Conservation (phyloP, 768 basidiomycete species). For the Gautieria morchelliformis region DNA sequence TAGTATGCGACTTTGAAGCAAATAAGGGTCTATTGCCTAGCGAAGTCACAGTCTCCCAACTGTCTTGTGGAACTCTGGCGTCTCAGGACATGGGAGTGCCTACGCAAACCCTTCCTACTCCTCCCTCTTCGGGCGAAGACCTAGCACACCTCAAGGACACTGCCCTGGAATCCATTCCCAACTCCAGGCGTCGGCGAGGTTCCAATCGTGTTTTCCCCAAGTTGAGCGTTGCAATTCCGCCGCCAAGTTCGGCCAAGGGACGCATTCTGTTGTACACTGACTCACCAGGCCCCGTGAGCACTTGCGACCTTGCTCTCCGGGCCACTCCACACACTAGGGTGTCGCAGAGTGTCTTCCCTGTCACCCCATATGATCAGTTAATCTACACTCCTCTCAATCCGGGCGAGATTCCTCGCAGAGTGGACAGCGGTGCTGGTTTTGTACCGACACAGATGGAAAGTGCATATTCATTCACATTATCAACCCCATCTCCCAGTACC, state of each 20-base stretch:
- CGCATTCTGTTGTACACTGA: neutral
- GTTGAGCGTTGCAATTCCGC: neutral
- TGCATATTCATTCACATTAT: neutral
- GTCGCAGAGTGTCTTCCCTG: neutral
- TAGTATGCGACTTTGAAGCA: neutral
- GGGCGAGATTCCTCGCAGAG: neutral
- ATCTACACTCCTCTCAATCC: neutral
- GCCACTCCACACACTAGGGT: neutral
- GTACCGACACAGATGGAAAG: neutral
- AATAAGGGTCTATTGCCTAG: neutral
- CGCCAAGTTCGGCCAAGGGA: neutral
- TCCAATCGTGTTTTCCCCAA: neutral
- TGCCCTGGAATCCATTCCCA: neutral
- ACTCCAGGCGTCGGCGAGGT: neutral
- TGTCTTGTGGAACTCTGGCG: neutral
- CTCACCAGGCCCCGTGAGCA: neutral
- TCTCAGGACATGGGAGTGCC: neutral
- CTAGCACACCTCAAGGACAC: neutral
- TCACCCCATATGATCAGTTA: neutral
- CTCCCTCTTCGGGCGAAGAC: neutral
- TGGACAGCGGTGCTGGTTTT: neutral
- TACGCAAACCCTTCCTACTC: neutral
- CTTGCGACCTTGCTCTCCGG: neutral
- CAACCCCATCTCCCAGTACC: neutral
- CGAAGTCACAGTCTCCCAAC: neutral